Evolutionary conservation across 202 grass and related monocot genomes (phyloP), one percentile per base, ranked within the genome.

Genomic region (Setaria viridis): DNA sequence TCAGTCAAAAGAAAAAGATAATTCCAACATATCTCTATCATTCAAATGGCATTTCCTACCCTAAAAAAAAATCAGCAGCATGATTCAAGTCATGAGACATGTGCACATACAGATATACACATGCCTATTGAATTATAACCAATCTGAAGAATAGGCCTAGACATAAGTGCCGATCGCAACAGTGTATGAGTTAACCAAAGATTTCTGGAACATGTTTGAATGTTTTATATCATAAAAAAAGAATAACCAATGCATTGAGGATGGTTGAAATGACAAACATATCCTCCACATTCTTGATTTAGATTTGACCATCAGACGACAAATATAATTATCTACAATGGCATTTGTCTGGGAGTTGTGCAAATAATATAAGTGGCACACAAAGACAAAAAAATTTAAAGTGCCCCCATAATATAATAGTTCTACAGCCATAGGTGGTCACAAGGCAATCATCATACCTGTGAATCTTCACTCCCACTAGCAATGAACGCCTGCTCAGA

Each of bases 391-490:
- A 15, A 51, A 51, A 80, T 64, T 30, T 82, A 34, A 77, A 55
- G 34, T 17, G 19, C 53, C 45, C 33, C 67, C 21, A 60, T 6
- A 77, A 45, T 84, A 55, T 32, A 62, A 33, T 10, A 47, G 66
- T 84, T 69, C 10, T 9, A 79, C 17, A 69, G 53, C 0, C 19
- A 63, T 57, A 72, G 41, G 30, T 79, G 13, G 53, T 41, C 42
- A 71, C 33, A n/a, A 47, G 76, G 13, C 74, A 77, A 41, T 35
- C 39, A 70, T 51, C 76, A 84, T 94, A 94, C 95, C 95, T 87
- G 86, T 84, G 93, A 95, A 88, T 98, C 95, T 85, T 98, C 95
- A 83, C 95, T 98, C 39, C 95, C 95, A 79, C 95, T 98, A 57
- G 93, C 95, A 94, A 98, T 77, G 53, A 98, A 98, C 6, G 89